Base-by-base conservation (phyloP, 2,329 filamentous ascomycete species). In the Cladosporium phlei region DNA sequence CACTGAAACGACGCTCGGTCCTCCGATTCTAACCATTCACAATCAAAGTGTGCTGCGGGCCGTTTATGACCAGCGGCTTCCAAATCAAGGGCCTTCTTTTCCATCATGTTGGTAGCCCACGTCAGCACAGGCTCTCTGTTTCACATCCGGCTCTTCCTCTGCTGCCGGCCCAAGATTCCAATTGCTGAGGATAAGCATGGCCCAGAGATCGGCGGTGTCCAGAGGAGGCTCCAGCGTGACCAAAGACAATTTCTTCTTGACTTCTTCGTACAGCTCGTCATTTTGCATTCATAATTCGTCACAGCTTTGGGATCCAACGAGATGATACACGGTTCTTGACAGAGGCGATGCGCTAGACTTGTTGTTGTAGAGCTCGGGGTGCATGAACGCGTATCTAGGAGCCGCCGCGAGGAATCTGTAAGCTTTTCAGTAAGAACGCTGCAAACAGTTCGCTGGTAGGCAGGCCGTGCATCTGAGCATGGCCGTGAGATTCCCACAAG, bases 121-220 rank as follows among this genome's bases (percentile, higher is more conserved):
- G 35, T 38, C 35, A 38, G 8, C 10, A 38, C 35, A 3, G 24
- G 35, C 3, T 22, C 35, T 9, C 10, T 38, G n/a, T 9, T 24
- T 22, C 35, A 14, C 7, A 16, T n/a, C n/a, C n/a, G 5, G 14
- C n/a, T 38, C 17, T 9, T 19, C 14, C 35, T 21, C 35, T 38
- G 35, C 21, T 38, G 21, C 21, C 4, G 35, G 35, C 1, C 35
- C 35, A 7, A 38, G 14, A 10, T 22, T 38, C 35, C 35, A 38
- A 5, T 21, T 38, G 19, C 35, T 38, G 14, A 38, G 35, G 11
- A 38, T 10, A 27, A 38, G 35, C 35, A 38, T 38, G 17, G 35
- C 35, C 35, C 35, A 38, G 12, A 38, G 14, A 7, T 38, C 35
- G 1, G 22, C 5, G 9, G 17, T 27, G 2, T 27, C 35, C 35